Conservation (phyloP, 352 stramenopile species). For the Globisporangium ultimum region DNA sequence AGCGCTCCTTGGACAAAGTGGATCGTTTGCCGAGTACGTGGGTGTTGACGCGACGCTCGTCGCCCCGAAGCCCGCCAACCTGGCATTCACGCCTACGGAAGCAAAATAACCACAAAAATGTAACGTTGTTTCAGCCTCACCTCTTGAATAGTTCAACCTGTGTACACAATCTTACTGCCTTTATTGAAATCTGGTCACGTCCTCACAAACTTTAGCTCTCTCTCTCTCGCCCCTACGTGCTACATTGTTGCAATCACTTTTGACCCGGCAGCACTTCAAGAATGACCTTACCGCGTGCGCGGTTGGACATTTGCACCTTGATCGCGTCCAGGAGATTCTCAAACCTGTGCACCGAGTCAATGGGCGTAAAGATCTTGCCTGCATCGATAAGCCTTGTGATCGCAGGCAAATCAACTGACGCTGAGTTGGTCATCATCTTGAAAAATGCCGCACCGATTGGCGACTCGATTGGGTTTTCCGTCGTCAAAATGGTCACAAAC, state of each 20-base stretch:
- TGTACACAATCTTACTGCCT: no score
- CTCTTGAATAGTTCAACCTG: no score
- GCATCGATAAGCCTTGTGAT: no score
- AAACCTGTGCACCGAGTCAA: slow-evolving; percentile 33
- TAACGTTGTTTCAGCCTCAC: no score
- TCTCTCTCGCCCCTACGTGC: no score
- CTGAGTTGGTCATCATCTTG: no score
- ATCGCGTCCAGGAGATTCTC: slow-evolving; percentile 33
- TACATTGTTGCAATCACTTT: no score
- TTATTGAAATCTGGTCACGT: no score
- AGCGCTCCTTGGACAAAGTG: slow-evolving; percentile 15
- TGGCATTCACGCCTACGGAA: not conserved
- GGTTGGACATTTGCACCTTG: slow-evolving; percentile 29
- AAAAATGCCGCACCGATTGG: no score
- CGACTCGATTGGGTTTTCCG: not conserved
- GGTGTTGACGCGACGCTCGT: not conserved
- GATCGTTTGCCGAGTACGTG: not conserved
- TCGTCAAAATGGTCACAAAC: slow-evolving; percentile 17
- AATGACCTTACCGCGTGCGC: slow-evolving; percentile 47
- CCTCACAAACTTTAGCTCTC: no score
- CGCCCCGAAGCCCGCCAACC: not conserved
- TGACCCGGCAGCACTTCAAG: slow-evolving; percentile 22
- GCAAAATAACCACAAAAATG: no score
- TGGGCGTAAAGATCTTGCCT: slow-evolving; percentile 4
- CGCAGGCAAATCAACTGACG: no score